phyloP scores from a whole-genome alignment of 2,329 filamentous ascomycete genomes.

The Penicillium psychrosexuale region DNA sequence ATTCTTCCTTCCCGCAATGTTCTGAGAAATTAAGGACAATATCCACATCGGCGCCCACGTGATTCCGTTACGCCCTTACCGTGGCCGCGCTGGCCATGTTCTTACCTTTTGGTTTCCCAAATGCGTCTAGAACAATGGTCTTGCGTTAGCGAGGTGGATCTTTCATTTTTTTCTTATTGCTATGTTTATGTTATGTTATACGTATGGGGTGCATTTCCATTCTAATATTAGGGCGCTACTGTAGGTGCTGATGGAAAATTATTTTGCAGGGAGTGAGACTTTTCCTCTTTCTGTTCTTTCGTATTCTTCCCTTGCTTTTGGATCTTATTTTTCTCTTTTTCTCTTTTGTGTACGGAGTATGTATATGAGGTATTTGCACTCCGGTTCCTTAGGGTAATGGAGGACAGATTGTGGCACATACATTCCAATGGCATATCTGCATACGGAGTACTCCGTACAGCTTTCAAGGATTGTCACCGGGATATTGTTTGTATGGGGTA shows the following conservation, averaged over 20 bases:
- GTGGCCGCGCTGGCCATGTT: neutral
- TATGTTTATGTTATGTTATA: neutral
- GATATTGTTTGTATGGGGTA: neutral
- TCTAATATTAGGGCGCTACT: neutral
- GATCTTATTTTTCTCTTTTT: neutral
- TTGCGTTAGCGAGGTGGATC: neutral
- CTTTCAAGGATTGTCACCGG: neutral
- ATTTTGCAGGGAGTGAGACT: neutral
- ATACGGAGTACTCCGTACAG: too few relatives aligned
- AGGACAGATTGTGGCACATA: neutral
- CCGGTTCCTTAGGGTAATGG: neutral
- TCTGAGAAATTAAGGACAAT: neutral
- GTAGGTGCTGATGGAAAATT: neutral
- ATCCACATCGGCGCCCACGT: slow-evolving; percentile 7
- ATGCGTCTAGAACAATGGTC: neutral
- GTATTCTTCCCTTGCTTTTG: neutral
- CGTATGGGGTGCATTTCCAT: slow-evolving; percentile 1
- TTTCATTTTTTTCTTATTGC: neutral
- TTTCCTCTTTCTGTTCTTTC: neutral
- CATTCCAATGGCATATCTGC: neutral
- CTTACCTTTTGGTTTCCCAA: neutral
- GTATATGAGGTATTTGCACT: neutral
- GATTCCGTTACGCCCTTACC: neutral
- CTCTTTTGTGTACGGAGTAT: too few relatives aligned
- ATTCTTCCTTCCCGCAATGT: neutral